Base-by-base conservation (phyloP, 352 stramenopile species). In the Globisporangium paddicum region DNA sequence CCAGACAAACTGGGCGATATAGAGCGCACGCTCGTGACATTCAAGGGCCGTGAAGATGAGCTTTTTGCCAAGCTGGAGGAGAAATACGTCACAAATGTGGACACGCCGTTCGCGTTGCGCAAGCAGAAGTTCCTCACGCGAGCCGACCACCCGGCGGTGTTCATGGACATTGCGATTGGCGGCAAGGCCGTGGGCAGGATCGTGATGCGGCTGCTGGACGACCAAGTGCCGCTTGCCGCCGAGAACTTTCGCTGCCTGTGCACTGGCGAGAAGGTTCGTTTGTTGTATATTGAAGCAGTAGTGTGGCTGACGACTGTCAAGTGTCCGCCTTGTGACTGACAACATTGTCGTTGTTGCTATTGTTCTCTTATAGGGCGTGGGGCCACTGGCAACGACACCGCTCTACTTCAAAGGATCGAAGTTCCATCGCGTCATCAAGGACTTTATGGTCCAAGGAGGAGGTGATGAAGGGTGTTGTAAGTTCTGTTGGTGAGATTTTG, bases 211-310 rank as follows among this genome's bases (percentile, higher is more conserved):
- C 76, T 99, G 23, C 96, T 98, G 19, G 91, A 90, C 53, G 88
- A 98, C 71, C 71, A 86, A 51, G 93, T 89, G 30, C 96, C 96
- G 18, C 95, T 96, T 59, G 96, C 96, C 46, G 95, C 92, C 16
- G 94, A 99, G 64, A 99, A 99, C 68, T 99, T 99, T 68, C 82
- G 81, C 14, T 89, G 73, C 30, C 61, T 90, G 28, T 91, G 81
- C 59, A 91, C 81, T 16, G 81, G 81, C 9, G 81, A 91, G 63
- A 91, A 91, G 73, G 80, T 89, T 40, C n/a, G 62, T 59, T 49
- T 44, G 5, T 21, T 40, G n/a, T 5, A 25, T n/a, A 3, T 25
- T 16, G 41, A 47, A 5, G 13, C n/a, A n/a, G n/a, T n/a, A n/a
- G n/a, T n/a, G n/a, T n/a, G n/a, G n/a, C n/a, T n/a, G n/a, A n/a